phyloP scores from a whole-genome alignment of 1,139 yeast genomes.

The Saccharomyces hybrid region DNA sequence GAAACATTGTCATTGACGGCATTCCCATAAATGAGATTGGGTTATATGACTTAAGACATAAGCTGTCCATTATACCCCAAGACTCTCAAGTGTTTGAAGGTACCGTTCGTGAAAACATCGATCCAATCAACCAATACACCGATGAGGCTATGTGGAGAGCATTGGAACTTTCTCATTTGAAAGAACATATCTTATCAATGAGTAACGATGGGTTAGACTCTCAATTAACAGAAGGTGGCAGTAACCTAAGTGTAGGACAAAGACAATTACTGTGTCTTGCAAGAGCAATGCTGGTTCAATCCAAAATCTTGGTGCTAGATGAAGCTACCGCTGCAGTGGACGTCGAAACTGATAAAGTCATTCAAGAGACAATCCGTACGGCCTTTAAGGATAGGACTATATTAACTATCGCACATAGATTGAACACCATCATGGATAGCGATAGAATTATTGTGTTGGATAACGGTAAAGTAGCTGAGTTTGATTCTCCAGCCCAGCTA shows the following conservation, averaged over 20 bases:
- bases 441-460: conserved; percentile 84
- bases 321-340: conserved; percentile 98
- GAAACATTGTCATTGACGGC: conserved; percentile 67
- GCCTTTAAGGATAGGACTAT: conserved; percentile 86
- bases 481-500: conserved; percentile 68
- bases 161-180: conserved; percentile 76
- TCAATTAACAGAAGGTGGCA: conserved; percentile 70
- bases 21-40: conserved; percentile 68
- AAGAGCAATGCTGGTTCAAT: conserved; percentile 72
- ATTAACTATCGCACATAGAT: conserved; percentile 88
- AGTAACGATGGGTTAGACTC: conserved; percentile 51
- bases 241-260: conserved; percentile 84
- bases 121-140: conserved; percentile 61
- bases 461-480: conserved; percentile 77
- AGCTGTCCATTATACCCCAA: conserved; percentile 87
- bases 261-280: conserved; percentile 88
- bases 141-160: conserved; percentile 85
- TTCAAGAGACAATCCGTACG: conserved; percentile 78
- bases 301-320: conserved; percentile 74
- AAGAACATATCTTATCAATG: conserved; percentile 64
- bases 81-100: conserved; percentile 97
- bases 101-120: conserved; percentile 77
- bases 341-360: conserved; percentile 81
- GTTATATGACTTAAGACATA: conserved; percentile 72
- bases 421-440: conserved; percentile 87